Evolutionary conservation across 192 early-diverging fungal species (phyloP), one percentile per base, ranked within the genome.

Genomic region (Backusella parvicylindrica): DNA sequence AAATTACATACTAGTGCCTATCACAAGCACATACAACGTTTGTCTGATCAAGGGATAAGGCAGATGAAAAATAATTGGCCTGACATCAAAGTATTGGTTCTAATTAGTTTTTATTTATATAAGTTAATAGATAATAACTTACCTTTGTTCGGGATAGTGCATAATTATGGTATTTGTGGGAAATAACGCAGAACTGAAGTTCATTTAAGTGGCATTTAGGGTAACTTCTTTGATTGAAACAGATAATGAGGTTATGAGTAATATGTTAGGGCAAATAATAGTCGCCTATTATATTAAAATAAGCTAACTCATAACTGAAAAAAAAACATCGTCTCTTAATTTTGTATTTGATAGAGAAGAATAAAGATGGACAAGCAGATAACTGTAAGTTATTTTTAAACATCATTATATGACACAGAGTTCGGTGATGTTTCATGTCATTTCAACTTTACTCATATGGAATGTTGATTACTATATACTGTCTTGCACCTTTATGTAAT

Each of bases 381-480:
- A 21, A 53, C n/a, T 53, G 0, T 26, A 53, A n/a, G 0, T 9
- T 53, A 53, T 53, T 53, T 53, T 53, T 53, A 69, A 40, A 33
- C 5, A 2, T 23, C 26, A 26, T 35, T 41, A 33, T 3, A 63
- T 41, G 18, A 36, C 18, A 68, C 11, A 4, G 26, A 9, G 11
- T 21, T 53, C 6, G 8, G 7, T 53, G 21, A 53, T 53, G 15
- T 66, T 37, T 38, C 77, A 77, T 82, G 85, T 83, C 86, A 85
- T 81, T 47, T 87, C 84, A 18, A 79, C 77, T 26, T 84, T 73
- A 32, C 79, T 80, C 4, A 73, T 40, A 64, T 85, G 80, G 71
- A 81, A 76, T 0, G 74, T 73, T 11, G 77, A 72, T 0, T 80
- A 70, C 2, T 76, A 67, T 2, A 84, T 71, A 23, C 83, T 74